Conservation (phyloP, 306 rosid species). For the Lagenaria siceraria region DNA sequence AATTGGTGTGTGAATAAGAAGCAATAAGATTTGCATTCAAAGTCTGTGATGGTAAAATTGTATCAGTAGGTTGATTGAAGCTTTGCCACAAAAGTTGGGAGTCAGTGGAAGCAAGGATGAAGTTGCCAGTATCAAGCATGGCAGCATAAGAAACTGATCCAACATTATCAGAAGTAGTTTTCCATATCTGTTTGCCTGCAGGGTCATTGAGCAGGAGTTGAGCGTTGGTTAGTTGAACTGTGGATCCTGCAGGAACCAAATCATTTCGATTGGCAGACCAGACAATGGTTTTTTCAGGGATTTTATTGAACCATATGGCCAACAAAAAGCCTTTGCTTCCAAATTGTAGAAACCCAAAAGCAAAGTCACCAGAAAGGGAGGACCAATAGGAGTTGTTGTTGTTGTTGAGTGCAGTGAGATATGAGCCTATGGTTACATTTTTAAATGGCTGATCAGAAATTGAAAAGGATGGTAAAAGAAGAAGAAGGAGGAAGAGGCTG, state of each 20-base stretch:
- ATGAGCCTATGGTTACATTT: too few relatives aligned
- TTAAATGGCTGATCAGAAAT: too few relatives aligned
- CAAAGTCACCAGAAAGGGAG: constrained; percentile 29
- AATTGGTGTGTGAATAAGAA: constrained; percentile 18
- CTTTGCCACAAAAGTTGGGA: constrained; percentile 27
- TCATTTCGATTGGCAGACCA: constrained; percentile 26
- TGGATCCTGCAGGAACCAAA: constrained; percentile 19
- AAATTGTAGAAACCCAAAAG: constrained; percentile 24
- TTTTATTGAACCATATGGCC: constrained; percentile 33
- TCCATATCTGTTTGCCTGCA: constrained; percentile 5
- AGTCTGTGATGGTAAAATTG: constrained; percentile 38
- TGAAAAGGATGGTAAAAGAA: too few relatives aligned
- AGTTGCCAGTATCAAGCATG: constrained; percentile 42
- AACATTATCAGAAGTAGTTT: neutral
- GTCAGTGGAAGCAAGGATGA: constrained; percentile 16
- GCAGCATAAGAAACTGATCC: constrained; percentile 10
- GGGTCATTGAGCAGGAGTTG: constrained; percentile 14
- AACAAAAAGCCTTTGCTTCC: constrained; percentile 16
- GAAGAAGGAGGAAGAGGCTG: too few relatives aligned
- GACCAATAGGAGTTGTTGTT: neutral
- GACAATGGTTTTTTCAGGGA: constrained; percentile 21
- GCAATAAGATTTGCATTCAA: neutral
- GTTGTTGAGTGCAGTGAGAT: too few relatives aligned
- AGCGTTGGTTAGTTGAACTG: constrained; percentile 15
- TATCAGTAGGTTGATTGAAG: constrained; percentile 40